These are phyloP conservation scores for Fagus sylvatica DNA, from an alignment of 306 rosid genomes.

Conservation along the genomic window DNA sequence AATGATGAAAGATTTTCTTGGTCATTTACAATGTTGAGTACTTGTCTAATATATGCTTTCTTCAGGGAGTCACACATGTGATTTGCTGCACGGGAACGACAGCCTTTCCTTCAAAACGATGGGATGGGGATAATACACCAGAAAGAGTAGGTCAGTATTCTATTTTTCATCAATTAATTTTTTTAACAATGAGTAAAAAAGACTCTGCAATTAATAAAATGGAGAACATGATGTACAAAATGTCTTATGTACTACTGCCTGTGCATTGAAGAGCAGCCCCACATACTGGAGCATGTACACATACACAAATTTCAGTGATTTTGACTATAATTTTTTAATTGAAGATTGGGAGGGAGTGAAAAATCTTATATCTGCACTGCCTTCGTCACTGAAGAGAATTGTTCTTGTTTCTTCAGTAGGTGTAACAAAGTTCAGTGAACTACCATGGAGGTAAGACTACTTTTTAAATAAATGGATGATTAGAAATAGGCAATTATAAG, in stretches of 20 bases:
- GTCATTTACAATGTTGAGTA: slow-evolving; percentile 6
- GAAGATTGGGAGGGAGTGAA: slow-evolving; percentile 98
- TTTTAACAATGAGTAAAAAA: slow-evolving; percentile 16
- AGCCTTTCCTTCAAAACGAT: slow-evolving; percentile 91
- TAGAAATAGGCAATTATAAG: not conserved
- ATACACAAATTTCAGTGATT: not conserved
- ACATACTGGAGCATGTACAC: not conserved
- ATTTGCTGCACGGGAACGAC: slow-evolving; percentile 97
- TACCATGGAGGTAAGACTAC: slow-evolving; percentile 89
- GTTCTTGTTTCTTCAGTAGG: slow-evolving; percentile 96
- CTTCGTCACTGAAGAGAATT: slow-evolving; percentile 72
- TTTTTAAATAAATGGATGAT: slow-evolving; percentile 20
- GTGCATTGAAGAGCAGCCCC: not conserved
- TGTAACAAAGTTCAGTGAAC: slow-evolving; percentile 88
- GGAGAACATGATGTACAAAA: slow-evolving; percentile 12
- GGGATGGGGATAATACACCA: slow-evolving; percentile 90
- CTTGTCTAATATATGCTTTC: not conserved
- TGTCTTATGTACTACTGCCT: slow-evolving; percentile 5
- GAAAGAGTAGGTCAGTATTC: slow-evolving; percentile 81
- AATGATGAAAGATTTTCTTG: slow-evolving; percentile 7
- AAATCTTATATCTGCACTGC: slow-evolving; percentile 77
- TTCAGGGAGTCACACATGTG: slow-evolving; percentile 92
- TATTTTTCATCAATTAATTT: not conserved
- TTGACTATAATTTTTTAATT: slow-evolving; percentile 22
- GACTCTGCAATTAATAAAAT: slow-evolving; percentile 23